Evolutionary conservation across 2,329 filamentous ascomycete genomes (phyloP).

Genomic region (Pezicula neosporulosa): DNA sequence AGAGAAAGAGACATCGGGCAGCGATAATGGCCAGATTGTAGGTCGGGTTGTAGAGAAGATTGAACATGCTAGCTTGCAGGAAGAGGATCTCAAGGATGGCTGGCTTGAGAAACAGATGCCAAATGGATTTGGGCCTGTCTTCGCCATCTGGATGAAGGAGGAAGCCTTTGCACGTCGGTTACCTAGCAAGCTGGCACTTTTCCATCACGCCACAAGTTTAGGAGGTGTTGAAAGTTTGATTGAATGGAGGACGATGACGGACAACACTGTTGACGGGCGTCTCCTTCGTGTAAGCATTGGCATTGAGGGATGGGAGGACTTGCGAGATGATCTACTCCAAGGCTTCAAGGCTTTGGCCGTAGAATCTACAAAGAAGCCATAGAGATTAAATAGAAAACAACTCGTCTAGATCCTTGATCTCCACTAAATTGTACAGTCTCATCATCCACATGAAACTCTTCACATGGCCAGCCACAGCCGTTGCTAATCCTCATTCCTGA

Average conservation of each 20-base stretch:
- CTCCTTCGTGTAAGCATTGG: slow-evolving; percentile 82
- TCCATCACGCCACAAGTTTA: slow-evolving; percentile 92
- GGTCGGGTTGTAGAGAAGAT: slow-evolving; percentile 56
- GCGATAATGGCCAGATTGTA: slow-evolving; percentile 35
- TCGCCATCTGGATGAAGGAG: slow-evolving; percentile 65
- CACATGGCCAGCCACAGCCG: too few species aligned
- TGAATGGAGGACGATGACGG: slow-evolving; percentile 93
- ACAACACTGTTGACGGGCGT: slow-evolving; percentile 65
- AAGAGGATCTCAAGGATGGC: slow-evolving; percentile 49
- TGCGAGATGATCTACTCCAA: slow-evolving; percentile 69
- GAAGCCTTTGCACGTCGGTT: slow-evolving; percentile 60
- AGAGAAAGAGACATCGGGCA: slow-evolving; percentile 2
- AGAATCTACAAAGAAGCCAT: not conserved
- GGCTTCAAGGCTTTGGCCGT: slow-evolving; percentile 48
- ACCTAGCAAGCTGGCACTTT: slow-evolving; percentile 75
- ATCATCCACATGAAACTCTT: too few species aligned
- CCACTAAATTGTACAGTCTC: too few species aligned
- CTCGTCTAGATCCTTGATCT: too few species aligned
- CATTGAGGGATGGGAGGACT: slow-evolving; percentile 81
- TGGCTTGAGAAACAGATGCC: slow-evolving; percentile 93
- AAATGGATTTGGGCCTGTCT: slow-evolving; percentile 84
- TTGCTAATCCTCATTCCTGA: too few species aligned
- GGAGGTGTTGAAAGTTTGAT: slow-evolving; percentile 94
- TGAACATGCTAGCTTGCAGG: slow-evolving; percentile 78
- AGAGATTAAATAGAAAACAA: too few species aligned